Evolutionary conservation across 805 yeast genomes (phyloP).

Genomic region (Saccharomyces kudriavzevii): DNA sequence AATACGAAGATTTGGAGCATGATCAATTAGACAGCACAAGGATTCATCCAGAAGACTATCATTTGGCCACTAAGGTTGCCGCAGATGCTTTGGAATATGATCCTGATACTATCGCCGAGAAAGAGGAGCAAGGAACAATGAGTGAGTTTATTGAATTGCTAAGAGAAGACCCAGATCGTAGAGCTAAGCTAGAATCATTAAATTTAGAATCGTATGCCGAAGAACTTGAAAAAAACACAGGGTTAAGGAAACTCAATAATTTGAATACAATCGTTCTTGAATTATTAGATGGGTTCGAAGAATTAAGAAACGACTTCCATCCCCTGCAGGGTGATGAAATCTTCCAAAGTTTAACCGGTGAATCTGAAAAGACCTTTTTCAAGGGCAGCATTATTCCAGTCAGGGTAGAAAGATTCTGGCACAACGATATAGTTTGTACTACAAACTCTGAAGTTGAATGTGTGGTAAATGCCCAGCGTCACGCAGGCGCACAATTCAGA

Average conservation of each 20-base stretch:
- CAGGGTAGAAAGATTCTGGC: constrained; percentile 46
- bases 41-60: constrained; percentile 97
- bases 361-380: constrained; percentile 58
- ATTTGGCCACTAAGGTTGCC: constrained; percentile 92
- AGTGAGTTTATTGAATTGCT: constrained; percentile 34
- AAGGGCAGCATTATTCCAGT: constrained; percentile 71
- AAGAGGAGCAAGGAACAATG: constrained; percentile 34
- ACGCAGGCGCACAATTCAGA: constrained; percentile 37
- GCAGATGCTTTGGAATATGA: constrained; percentile 95
- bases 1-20: constrained; percentile 45
- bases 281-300: constrained; percentile 79
- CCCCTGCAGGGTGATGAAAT: constrained; percentile 59
- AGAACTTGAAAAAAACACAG: constrained; percentile 56
- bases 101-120: constrained; percentile 80
- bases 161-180: constrained; percentile 63
- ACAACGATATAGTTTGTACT: constrained; percentile 33
- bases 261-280: constrained; percentile 42
- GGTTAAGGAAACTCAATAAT: constrained; percentile 30
- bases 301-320: constrained; percentile 68
- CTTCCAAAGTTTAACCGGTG: constrained; percentile 86
- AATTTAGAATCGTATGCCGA: constrained; percentile 87
- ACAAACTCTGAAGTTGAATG: constrained; percentile 63
- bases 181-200: constrained; percentile 78
- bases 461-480: constrained; percentile 40
- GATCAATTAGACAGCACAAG: constrained; percentile 90